These are phyloP conservation scores for Schizonepeta tenuifolia DNA, from an alignment of 257 asterid species.

Conservation along the genomic window DNA sequence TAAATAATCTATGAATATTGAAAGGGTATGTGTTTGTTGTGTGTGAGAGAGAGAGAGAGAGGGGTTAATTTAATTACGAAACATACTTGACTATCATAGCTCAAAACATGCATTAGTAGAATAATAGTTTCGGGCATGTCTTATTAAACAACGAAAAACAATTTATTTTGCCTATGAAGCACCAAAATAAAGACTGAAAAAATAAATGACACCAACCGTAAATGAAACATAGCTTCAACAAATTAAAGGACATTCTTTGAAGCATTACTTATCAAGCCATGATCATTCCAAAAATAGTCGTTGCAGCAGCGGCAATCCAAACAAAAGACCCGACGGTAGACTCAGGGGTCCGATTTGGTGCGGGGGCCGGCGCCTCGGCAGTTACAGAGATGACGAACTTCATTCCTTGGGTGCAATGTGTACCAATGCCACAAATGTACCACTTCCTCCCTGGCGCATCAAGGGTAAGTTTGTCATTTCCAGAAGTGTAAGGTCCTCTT, in stretches of 20 bases:
- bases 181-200: not conserved
- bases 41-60: no score
- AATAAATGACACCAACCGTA: not conserved
- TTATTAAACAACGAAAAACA: not conserved
- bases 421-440: slow-evolving; percentile 1
- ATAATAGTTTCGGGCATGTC: not conserved
- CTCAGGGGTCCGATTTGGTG: not conserved
- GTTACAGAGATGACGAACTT: slow-evolving; percentile 1
- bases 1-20: no score
- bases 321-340: not conserved
- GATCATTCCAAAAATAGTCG: not conserved
- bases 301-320: not conserved
- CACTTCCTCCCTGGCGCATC: slow-evolving; percentile 3
- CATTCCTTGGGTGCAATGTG: not conserved
- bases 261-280: not conserved
- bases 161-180: not conserved
- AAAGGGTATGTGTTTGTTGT: no score
- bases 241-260: not conserved
- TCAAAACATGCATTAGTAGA: not conserved
- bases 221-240: no score
- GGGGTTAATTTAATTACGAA: no score
- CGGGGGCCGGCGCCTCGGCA: not conserved
- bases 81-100: not conserved
- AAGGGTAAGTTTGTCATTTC: slow-evolving; percentile 18
- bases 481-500: not conserved